A percentile compares a stretch with the other conserved stretches of the same genome.
These are phyloP conservation scores for Chalciporus sp. DNA, from an alignment of 1,284 basidiomycete species.

Conservation along the genomic window DNA sequence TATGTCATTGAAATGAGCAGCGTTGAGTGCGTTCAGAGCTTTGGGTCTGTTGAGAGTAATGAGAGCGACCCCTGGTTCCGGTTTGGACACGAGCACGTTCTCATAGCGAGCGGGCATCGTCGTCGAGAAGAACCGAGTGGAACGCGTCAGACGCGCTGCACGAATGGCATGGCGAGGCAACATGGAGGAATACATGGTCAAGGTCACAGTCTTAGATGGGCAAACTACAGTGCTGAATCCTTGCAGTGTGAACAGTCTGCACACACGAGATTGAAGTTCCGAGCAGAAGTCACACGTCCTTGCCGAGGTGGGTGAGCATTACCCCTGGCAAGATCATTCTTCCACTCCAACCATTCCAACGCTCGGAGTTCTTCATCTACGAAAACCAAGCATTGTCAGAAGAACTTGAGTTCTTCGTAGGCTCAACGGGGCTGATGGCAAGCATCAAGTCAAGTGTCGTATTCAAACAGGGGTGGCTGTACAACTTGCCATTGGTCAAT, in stretches of 20 bases:
- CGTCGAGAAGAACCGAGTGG: conserved; percentile 28
- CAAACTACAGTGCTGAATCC: not conserved
- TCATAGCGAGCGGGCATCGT: conserved; percentile 45
- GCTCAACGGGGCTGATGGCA: too few species aligned
- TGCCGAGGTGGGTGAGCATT: not conserved
- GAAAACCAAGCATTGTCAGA: not conserved
- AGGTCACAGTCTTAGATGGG: not conserved
- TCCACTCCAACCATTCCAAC: not conserved
- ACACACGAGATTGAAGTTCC: not conserved
- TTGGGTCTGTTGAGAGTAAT: conserved; percentile 97
- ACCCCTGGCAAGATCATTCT: not conserved
- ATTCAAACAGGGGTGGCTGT: too few species aligned
- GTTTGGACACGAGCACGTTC: conserved; percentile 76
- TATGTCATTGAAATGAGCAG: conserved; percentile 78
- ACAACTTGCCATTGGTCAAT: not conserved
- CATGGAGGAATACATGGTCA: conserved; percentile 17
- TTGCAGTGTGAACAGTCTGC: not conserved
- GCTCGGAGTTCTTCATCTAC: not conserved
- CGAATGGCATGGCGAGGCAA: conserved; percentile 3
- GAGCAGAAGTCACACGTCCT: not conserved
- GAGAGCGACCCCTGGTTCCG: conserved; percentile 78
- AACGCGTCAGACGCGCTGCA: conserved; percentile 2
- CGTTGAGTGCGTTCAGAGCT: conserved; percentile 90
- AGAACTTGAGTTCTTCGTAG: too few species aligned
- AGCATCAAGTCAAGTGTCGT: too few species aligned